Evolutionary conservation across 805 yeast species (phyloP).

Genomic region (Kodamaea lidongshanica): DNA sequence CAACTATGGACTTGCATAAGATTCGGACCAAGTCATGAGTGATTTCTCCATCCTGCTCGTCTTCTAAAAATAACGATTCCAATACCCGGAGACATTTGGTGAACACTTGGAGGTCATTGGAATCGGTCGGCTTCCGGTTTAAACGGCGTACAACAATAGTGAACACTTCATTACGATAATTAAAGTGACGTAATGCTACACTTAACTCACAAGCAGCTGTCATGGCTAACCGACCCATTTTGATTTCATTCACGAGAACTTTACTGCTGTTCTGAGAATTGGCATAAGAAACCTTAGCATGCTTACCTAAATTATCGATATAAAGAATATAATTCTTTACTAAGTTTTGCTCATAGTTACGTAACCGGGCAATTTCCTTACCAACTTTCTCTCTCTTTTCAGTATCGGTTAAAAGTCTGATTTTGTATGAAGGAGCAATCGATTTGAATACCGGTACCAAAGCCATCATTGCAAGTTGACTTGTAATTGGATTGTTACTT

Average conservation of each 20-base stretch:
- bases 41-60: slow-evolving; percentile 70
- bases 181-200: slow-evolving; percentile 67
- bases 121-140: slow-evolving; percentile 51
- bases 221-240: slow-evolving; percentile 53
- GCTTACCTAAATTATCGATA: slow-evolving; percentile 46
- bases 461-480: slow-evolving; percentile 69
- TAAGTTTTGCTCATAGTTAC: slow-evolving; percentile 76
- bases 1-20: slow-evolving; percentile 62
- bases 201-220: slow-evolving; percentile 74
- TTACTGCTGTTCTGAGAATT: slow-evolving; percentile 32
- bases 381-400: slow-evolving; percentile 80
- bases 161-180: slow-evolving; percentile 71
- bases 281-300: slow-evolving; percentile 34
- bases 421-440: slow-evolving; percentile 81
- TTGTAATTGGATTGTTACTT: slow-evolving; percentile 58
- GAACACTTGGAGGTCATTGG: slow-evolving; percentile 44
- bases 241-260: slow-evolving; percentile 28
- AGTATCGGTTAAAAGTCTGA: slow-evolving; percentile 72
- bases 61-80: slow-evolving; percentile 68
- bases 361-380: slow-evolving; percentile 69
- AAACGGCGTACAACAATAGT: slow-evolving; percentile 62
- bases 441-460: slow-evolving; percentile 79
- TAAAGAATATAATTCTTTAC: slow-evolving; percentile 65
- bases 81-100: slow-evolving; percentile 56
- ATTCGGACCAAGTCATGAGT: slow-evolving; percentile 68